These are phyloP conservation scores for Diaporthe helianthi DNA, from an alignment of 2,329 filamentous ascomycete genomes.

Conservation along the genomic window DNA sequence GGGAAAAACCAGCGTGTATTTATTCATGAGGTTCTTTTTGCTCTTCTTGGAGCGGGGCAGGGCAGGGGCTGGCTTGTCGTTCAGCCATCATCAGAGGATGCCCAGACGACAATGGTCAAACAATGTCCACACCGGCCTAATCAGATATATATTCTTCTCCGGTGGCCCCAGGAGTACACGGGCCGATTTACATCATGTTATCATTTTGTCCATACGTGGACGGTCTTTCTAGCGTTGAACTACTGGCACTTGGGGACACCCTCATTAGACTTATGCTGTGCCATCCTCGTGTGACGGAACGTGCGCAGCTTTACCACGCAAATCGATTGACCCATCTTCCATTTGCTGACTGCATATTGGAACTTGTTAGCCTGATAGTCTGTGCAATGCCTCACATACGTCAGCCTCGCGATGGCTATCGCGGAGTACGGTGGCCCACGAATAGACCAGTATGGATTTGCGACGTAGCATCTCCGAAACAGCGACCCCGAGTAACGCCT, in stretches of 20 bases:
- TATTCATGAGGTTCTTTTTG: neutral
- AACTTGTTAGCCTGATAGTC: neutral
- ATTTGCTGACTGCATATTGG: neutral
- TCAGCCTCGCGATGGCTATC: neutral
- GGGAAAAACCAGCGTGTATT: neutral
- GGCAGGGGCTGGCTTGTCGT: neutral
- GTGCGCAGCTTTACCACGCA: neutral
- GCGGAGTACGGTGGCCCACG: neutral
- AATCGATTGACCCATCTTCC: neutral
- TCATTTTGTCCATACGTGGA: constrained; percentile 14
- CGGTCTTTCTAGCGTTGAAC: constrained; percentile 13
- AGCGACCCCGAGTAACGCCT: constrained; percentile 7
- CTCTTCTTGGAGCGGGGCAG: neutral
- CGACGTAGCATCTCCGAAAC: constrained; percentile 7
- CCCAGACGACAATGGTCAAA: neutral
- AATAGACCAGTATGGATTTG: neutral
- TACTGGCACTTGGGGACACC: neutral
- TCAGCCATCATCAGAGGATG: neutral
- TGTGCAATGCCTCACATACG: neutral
- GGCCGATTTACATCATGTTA: constrained; percentile 1
- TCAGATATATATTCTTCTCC: neutral
- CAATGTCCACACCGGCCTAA: neutral
- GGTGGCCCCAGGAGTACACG: neutral
- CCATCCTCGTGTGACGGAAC: neutral
- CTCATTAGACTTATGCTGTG: neutral